These are phyloP conservation scores for Lantana camara DNA, from an alignment of 257 asterid genomes.

Conservation along the genomic window DNA sequence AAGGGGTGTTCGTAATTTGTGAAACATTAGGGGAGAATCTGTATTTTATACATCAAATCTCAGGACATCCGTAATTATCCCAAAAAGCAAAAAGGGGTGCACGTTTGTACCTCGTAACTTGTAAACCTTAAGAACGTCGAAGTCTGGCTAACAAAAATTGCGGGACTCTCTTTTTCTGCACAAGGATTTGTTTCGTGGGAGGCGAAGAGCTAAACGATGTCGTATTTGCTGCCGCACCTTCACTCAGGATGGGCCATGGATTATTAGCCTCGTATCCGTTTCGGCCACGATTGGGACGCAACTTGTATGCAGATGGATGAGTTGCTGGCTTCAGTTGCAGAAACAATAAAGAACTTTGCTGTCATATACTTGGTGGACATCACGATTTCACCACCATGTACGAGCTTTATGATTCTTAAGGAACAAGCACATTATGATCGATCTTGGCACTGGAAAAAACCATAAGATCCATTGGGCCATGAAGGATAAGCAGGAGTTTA, in stretches of 20 bases:
- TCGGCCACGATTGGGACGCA: slow-evolving; percentile 81
- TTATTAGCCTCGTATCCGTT: slow-evolving; percentile 73
- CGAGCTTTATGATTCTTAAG: slow-evolving; percentile 93
- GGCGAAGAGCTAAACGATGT: slow-evolving; percentile 49
- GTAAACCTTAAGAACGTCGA: no score
- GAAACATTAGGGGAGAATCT: no score
- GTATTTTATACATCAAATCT: no score
- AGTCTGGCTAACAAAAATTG: no score
- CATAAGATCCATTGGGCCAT: slow-evolving; percentile 97
- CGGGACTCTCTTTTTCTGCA: no score
- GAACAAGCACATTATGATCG: slow-evolving; percentile 99
- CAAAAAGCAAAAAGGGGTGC: no score
- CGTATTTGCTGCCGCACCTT: slow-evolving; percentile 69
- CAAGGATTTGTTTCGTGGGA: no score
- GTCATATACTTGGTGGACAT: slow-evolving; percentile 87
- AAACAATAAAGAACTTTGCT: slow-evolving; percentile 84
- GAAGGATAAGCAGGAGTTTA: slow-evolving; percentile 96
- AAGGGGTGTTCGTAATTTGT: no score
- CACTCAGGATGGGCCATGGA: slow-evolving; percentile 87
- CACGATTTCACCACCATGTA: slow-evolving; percentile 96
- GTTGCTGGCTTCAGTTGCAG: slow-evolving; percentile 84
- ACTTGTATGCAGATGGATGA: slow-evolving; percentile 95
- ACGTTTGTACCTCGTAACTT: no score
- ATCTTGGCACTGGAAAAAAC: slow-evolving; percentile 95
- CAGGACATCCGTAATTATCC: no score